Conservation (phyloP, 1,284 basidiomycete species). For the Coriolopsis trogii region DNA sequence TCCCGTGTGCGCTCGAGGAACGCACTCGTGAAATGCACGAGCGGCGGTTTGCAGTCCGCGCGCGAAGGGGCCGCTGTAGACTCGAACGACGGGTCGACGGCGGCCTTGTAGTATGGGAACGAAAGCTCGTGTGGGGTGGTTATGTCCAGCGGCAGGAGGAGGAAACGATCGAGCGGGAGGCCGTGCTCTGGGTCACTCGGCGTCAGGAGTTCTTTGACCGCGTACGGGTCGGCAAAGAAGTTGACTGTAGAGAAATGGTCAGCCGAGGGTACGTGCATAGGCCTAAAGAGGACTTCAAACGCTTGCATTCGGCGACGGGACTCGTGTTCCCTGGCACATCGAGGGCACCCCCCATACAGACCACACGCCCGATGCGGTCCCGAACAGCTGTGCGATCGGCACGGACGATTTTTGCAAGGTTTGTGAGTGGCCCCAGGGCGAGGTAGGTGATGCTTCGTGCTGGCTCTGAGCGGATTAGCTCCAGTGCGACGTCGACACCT, state of each 20-base stretch:
- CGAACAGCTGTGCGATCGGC: conserved; percentile 57
- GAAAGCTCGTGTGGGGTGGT: conserved; percentile 80
- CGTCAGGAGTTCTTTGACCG: conserved; percentile 68
- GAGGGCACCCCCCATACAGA: conserved; percentile 96
- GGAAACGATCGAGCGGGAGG: conserved; percentile 65
- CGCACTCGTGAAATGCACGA: conserved; percentile 78
- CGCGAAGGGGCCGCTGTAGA: conserved; percentile 49
- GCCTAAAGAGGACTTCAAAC: background rate
- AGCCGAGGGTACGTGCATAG: background rate
- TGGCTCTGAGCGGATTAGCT: conserved; percentile 63
- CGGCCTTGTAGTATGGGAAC: conserved; percentile 61
- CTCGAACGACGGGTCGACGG: conserved; percentile 59
- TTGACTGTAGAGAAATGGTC: conserved; percentile 64
- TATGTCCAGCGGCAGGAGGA: conserved; percentile 81
- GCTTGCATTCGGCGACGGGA: conserved; percentile 78
- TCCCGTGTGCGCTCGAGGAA: conserved; percentile 78
- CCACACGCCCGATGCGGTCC: conserved; percentile 70
- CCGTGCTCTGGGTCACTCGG: conserved; percentile 40
- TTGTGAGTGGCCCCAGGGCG: conserved; percentile 88
- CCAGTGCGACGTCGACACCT: conserved; percentile 68
- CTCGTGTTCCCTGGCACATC: conserved; percentile 93
- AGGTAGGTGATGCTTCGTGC: conserved; percentile 79
- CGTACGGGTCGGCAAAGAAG: conserved; percentile 91
- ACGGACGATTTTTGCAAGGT: conserved; percentile 73
- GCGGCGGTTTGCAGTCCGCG: conserved; percentile 48